Base-by-base conservation (phyloP, 176 grass and related monocot genomes). In the Zea luxurians region DNA sequence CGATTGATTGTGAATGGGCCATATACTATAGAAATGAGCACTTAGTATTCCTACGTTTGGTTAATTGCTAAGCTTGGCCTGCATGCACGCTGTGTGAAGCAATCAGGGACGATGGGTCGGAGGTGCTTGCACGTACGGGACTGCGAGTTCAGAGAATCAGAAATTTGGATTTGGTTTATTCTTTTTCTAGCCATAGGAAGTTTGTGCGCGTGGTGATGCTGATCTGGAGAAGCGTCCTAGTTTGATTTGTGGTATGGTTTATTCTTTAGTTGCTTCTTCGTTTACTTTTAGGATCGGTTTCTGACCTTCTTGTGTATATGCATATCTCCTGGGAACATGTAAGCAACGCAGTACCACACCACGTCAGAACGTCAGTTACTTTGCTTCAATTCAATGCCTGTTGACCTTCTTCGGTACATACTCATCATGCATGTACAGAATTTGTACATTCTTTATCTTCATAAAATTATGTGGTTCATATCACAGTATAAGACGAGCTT, bases 321-420 rank as follows among this genome's bases (percentile, higher is more conserved):
- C 36, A 52, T 55, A 15, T 12, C 37, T 41, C 18, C 38, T 40
- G 38, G 38, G 60, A 78, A 52, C 74, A 84, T 64, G 75, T 71
- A 64, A 70, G 57, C 52, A 61, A 50, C 58, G 64, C 69, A 34
- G 65, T 71, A 52, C 65, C 49, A 37, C 61, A 15, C 11, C 46
- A 37, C 7, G 34, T 53, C 75, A 6, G 18, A 7, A 37, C 7
- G 13, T 53, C 75, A 6, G 18, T 3, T 37, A 13, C 4, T 8
- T 4, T 61, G 64, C 35, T 70, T 41, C 17, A 40, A 68, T 77
- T 9, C 61, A 84, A 55, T 69, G 73, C 41, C 49, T 69, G 49
- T 13, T 35, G 54, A 68, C 65, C 15, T 16, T 50, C 4, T 17
- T 58, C 16, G 37, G 46, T 46, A 61, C 8, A 7, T 20, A 9